phyloP scores from a whole-genome alignment of 345 rosid genomes.

The Rhodamnia rubescens region DNA sequence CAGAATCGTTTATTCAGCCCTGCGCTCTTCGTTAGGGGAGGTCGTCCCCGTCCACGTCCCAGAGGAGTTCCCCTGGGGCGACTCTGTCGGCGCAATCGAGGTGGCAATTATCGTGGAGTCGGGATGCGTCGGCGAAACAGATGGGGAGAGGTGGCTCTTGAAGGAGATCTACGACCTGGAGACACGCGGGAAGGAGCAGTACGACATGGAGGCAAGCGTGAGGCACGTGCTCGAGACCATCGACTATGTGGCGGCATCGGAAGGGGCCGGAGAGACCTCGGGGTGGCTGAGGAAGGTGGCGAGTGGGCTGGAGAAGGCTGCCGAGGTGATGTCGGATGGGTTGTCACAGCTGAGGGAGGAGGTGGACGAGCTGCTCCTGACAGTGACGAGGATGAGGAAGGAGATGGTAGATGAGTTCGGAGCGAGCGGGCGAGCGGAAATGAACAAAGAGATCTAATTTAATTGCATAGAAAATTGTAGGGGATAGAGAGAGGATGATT shows the following conservation, averaged over 20 bases:
- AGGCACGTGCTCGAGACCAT: neutral
- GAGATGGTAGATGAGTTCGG: neutral
- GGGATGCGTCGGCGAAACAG: neutral
- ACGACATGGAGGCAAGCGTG: neutral
- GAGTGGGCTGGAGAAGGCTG: neutral
- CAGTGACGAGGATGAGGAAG: neutral
- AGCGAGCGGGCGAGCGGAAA: no score
- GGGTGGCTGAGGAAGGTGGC: neutral
- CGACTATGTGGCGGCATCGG: neutral
- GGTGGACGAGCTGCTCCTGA: neutral
- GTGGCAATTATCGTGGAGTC: neutral
- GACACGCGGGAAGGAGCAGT: neutral
- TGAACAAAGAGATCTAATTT: neutral
- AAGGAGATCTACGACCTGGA: neutral
- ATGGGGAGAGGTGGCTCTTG: neutral
- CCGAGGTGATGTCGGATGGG: rapidly evolving
- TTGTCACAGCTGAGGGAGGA: neutral
- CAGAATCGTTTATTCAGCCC: neutral
- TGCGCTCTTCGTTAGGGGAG: neutral
- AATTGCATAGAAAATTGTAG: neutral
- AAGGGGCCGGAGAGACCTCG: neutral
- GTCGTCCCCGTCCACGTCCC: neutral
- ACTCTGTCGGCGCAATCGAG: neutral
- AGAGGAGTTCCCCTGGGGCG: neutral
- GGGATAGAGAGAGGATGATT: no score